A percentile compares a stretch with the other conserved stretches of the same genome.
These are phyloP conservation scores for Batrachochytrium dendrobatidis DNA, from an alignment of 371 early-diverging fungal species.

Conservation along the genomic window DNA sequence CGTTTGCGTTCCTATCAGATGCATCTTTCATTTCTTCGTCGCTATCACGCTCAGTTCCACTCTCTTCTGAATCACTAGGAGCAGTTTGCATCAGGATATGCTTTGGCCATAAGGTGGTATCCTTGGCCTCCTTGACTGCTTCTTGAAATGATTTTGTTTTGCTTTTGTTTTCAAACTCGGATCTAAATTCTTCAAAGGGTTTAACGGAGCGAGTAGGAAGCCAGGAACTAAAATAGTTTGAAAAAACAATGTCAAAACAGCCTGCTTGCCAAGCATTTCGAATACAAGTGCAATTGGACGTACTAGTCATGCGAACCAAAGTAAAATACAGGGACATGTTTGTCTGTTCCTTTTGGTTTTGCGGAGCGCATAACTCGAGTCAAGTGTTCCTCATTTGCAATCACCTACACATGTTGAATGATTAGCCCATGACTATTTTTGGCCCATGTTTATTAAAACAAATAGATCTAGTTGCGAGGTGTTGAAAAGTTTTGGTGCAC, in stretches of 20 bases:
- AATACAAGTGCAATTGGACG: slow-evolving; percentile 20
- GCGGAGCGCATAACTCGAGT: slow-evolving; percentile 48
- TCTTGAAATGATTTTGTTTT: slow-evolving; percentile 5
- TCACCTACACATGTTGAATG: no score
- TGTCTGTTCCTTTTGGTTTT: slow-evolving; percentile 30
- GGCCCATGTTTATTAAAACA: no score
- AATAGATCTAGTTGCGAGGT: no score
- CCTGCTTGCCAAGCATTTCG: no score
- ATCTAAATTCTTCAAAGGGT: slow-evolving; percentile 8
- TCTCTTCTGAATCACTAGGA: neutral
- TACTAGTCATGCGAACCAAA: slow-evolving; percentile 69
- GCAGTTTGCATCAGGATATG: no score
- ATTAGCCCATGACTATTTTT: no score
- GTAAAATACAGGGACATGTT: slow-evolving; percentile 49
- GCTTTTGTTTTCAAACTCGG: slow-evolving; percentile 3
- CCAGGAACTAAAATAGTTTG: slow-evolving; percentile 2
- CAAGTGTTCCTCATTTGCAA: slow-evolving; percentile 27
- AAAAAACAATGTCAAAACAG: no score
- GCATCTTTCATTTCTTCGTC: neutral
- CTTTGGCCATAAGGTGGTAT: slow-evolving; percentile 4
- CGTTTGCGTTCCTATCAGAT: no score
- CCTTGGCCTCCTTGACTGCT: slow-evolving; percentile 7
- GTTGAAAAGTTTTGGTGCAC: slow-evolving; percentile 41
- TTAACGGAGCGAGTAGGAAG: neutral
- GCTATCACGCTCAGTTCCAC: neutral